Conservation (phyloP, 768 basidiomycete species). For the Termitomyces sp. region DNA sequence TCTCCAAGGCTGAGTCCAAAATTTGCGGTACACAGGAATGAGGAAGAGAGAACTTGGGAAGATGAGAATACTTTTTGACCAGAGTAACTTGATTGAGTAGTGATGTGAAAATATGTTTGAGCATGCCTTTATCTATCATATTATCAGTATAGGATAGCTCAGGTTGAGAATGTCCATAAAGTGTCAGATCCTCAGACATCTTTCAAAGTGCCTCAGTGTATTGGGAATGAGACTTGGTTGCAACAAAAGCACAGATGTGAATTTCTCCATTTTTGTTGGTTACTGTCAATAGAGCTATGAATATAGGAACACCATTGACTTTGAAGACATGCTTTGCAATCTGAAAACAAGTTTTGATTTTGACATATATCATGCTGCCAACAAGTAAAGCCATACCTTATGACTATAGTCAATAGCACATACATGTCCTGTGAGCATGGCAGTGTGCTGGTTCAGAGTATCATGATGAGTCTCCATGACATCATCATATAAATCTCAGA, state of each 20-base stretch:
- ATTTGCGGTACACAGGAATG: slow-evolving; percentile 7
- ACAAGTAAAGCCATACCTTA: not conserved
- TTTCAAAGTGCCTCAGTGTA: not conserved
- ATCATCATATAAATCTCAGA: slow-evolving; percentile 20
- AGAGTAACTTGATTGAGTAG: not conserved
- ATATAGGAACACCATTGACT: slow-evolving; percentile 16
- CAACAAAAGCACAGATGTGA: not conserved
- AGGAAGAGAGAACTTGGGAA: slow-evolving; percentile 14
- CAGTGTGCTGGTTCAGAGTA: slow-evolving; percentile 1
- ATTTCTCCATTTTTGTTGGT: too few relatives aligned
- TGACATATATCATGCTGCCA: too few relatives aligned
- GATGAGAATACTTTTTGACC: slow-evolving; percentile 20
- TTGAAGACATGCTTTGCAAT: slow-evolving; percentile 21
- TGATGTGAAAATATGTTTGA: not conserved
- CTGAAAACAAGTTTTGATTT: slow-evolving; percentile 3
- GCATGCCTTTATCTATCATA: not conserved
- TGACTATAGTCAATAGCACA: not conserved
- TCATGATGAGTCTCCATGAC: slow-evolving; percentile 18
- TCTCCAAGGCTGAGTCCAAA: slow-evolving; percentile 1
- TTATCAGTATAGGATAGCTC: not conserved
- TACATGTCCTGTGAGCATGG: slow-evolving; percentile 14
- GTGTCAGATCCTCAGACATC: not conserved
- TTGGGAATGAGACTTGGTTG: not conserved
- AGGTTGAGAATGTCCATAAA: not conserved
- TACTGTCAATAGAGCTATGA: too few relatives aligned